phyloP scores from a whole-genome alignment of 495 filamentous ascomycete species.

The Peziza echinospora region DNA sequence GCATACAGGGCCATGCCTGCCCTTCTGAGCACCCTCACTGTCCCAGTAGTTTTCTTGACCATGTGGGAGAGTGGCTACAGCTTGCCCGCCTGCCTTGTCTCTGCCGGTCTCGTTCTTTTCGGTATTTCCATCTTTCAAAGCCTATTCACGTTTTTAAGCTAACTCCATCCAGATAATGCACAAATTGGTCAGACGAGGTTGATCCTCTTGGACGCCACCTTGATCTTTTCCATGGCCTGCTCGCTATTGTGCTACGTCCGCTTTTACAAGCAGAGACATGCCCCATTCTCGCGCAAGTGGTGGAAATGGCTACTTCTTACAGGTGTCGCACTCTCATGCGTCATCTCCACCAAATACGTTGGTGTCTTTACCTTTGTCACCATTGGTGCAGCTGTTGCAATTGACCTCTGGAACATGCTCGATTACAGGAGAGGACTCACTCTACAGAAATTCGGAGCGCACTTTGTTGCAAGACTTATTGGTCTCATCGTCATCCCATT shows the following conservation, averaged over 20 bases:
- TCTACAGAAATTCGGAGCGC: conserved; percentile 62
- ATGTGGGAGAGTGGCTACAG: conserved; percentile 99
- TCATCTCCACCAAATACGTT: conserved; percentile 97
- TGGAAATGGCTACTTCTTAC: conserved; percentile 98
- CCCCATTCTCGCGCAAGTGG: conserved; percentile 83
- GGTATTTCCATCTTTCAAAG: conserved; percentile 7
- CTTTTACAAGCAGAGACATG: conserved; percentile 89
- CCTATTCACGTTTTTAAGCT: background rate
- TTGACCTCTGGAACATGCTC: conserved; percentile 89
- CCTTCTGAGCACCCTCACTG: conserved; percentile 71
- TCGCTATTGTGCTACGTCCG: conserved; percentile 84
- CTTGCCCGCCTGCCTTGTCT: conserved; percentile 70
- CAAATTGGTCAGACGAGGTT: conserved; percentile 92
- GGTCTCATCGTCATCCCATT: conserved; percentile 78
- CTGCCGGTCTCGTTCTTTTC: conserved; percentile 71
- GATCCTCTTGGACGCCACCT: conserved; percentile 82
- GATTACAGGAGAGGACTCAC: conserved; percentile 65
- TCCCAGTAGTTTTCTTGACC: conserved; percentile 83
- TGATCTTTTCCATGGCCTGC: conserved; percentile 88
- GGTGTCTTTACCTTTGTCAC: conserved; percentile 94
- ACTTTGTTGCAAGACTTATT: conserved; percentile 65
- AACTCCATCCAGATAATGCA: conserved; percentile 47
- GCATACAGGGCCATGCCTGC: conserved; percentile 88
- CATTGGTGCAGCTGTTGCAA: conserved; percentile 75
- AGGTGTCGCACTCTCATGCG: conserved; percentile 81